These are phyloP conservation scores for Phaeosphaeriaceae sp. DNA, from an alignment of 2,329 filamentous ascomycete genomes.

Conservation along the genomic window DNA sequence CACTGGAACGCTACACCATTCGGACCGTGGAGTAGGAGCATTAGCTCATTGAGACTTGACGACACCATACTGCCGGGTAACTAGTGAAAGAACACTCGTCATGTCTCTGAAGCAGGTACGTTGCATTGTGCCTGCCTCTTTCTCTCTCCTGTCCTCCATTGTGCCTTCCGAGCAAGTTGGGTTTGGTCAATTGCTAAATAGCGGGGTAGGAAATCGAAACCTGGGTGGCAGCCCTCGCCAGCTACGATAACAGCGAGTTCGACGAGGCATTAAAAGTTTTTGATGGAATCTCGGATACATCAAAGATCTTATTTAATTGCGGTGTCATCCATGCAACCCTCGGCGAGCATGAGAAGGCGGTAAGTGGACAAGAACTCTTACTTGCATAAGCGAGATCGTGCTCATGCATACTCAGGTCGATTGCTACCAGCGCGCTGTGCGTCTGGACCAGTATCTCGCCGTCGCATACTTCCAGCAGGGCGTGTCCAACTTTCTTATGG, in stretches of 20 bases:
- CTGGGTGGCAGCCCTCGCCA: slow-evolving; percentile 88
- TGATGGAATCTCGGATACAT: slow-evolving; percentile 87
- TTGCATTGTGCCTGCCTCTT: slow-evolving; percentile 1
- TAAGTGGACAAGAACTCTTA: slow-evolving; percentile 56
- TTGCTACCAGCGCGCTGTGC: slow-evolving; percentile 90
- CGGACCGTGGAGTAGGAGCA: slow-evolving; percentile 36
- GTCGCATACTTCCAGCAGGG: slow-evolving; percentile 99
- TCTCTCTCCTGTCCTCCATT: slow-evolving; percentile 6
- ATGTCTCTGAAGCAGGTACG: slow-evolving; percentile 59
- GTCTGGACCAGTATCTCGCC: slow-evolving; percentile 91
- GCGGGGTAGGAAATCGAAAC: slow-evolving; percentile 88
- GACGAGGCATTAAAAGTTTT: slow-evolving; percentile 86
- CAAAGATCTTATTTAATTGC: slow-evolving; percentile 98
- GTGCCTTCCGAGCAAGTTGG: slow-evolving; percentile 15
- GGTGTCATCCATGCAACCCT: slow-evolving; percentile 97
- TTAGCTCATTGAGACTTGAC: slow-evolving; percentile 40
- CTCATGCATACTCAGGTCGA: slow-evolving; percentile 70
- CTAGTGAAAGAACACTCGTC: slow-evolving; percentile 42
- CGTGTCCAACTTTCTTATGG: slow-evolving; percentile 95
- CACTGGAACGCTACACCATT: slow-evolving; percentile 29
- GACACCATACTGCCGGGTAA: slow-evolving; percentile 51
- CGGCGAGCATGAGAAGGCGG: slow-evolving; percentile 93
- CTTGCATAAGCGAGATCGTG: slow-evolving; percentile 11
- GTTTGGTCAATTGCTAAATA: slow-evolving; percentile 37
- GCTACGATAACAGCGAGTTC: slow-evolving; percentile 98